These are phyloP conservation scores for Paramecium pentaurelia DNA, from an alignment of 73 alveolate genomes.

Conservation along the genomic window DNA sequence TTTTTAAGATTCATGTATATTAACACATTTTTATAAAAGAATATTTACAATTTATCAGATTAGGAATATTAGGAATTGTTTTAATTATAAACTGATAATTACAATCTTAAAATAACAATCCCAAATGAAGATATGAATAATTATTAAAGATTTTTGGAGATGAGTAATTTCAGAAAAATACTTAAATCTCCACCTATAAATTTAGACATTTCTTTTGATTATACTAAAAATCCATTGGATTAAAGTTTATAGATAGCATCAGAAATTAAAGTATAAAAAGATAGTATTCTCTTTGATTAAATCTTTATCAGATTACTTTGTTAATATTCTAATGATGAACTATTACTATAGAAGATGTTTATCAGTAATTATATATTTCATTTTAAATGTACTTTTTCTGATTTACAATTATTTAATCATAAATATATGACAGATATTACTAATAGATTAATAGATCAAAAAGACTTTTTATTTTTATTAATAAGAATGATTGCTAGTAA, in stretches of 20 bases:
- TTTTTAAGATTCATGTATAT: neutral
- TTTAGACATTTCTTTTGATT: neutral
- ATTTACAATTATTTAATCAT: neutral
- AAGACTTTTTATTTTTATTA: neutral
- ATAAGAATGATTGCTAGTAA: neutral
- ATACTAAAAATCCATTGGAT: neutral
- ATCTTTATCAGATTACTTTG: conserved; percentile 2
- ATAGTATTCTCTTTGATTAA: neutral
- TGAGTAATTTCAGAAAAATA: conserved; percentile 1
- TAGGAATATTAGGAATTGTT: neutral
- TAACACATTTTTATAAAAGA: conserved; percentile 4
- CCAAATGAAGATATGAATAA: neutral
- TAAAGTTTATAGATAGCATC: neutral
- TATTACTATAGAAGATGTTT: neutral
- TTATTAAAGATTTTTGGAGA: neutral
- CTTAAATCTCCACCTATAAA: neutral
- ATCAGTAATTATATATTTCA: conserved; percentile 1
- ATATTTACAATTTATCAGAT: neutral
- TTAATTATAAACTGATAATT: neutral
- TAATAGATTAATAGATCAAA: neutral
- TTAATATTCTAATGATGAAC: neutral
- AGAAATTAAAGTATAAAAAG: neutral
- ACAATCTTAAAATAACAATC: neutral
- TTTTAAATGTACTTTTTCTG: neutral
- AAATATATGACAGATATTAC: neutral